These are phyloP conservation scores for Serendipita sp. DNA, from an alignment of 768 basidiomycete species.

Conservation along the genomic window DNA sequence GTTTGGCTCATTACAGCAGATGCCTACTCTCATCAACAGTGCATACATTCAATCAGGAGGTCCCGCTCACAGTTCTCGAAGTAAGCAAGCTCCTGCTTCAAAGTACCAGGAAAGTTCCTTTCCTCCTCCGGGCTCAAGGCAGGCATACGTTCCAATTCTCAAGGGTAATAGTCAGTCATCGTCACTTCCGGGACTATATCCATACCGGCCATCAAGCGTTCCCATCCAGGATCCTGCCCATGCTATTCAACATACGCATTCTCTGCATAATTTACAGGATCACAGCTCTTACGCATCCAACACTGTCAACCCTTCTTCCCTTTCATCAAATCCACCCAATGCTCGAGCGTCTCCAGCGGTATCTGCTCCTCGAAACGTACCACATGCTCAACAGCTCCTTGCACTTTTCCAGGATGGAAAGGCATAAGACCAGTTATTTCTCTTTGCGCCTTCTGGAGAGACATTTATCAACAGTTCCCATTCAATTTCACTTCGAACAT, in stretches of 20 bases:
- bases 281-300: background rate
- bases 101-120: too few species aligned
- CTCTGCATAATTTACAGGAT: background rate
- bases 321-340: background rate
- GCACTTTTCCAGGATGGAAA: background rate
- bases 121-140: background rate
- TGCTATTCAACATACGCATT: background rate
- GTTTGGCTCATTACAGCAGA: too few species aligned
- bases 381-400: background rate
- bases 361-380: background rate
- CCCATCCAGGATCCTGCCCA: background rate
- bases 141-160: background rate
- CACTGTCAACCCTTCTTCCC: background rate
- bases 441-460: too few species aligned
- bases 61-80: background rate
- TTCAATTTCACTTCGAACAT: too few species aligned
- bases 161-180: background rate
- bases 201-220: slow-evolving; percentile 2
- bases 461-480: too few species aligned
- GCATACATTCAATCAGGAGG: background rate
- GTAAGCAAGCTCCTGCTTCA: too few species aligned
- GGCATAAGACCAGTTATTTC: too few species aligned
- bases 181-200: background rate
- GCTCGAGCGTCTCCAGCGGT: background rate
- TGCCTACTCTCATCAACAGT: background rate